Evolutionary conservation across 208 protist genomes (phyloP), one percentile per base, ranked within the genome.

Genomic region (Herpetomonas tarakana): DNA sequence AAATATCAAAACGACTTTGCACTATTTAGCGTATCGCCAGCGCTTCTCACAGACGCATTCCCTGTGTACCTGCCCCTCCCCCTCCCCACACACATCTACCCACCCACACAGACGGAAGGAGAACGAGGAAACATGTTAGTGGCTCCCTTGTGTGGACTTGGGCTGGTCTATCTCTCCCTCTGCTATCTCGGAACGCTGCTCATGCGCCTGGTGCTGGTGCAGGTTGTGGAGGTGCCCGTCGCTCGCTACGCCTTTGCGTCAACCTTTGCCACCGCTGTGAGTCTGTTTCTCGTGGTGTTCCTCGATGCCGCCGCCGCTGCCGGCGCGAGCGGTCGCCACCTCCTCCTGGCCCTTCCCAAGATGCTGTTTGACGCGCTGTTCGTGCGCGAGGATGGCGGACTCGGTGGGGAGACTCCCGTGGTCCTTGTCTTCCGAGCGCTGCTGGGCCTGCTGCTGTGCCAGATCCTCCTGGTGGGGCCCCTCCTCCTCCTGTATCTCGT

Each of bases 141-240:
- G 9, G 1, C 50, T 56, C 22, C 38, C 51, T n/a, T 52, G 24
- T 22, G 3, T 52, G 26, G 49, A 27, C 35, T 57, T 2, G 18
- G 55, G 35, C 21, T 52, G 29, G 16, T 22, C 3, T 68, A 62
- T 44, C 14, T 38, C 21, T 58, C 30, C 52, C 49, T 72, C 14
- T 54, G 63, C 66, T 67, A 76, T 46, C 16, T 76, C 7, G 67
- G 78, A 3, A 47, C 24, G 25, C 70, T 81, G 19, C 65, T 78
- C 27, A 68, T 75, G 47, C 70, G 64, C 35, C 58, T 85, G 27
- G 70, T 81, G 16, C 68, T 85, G 38, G 75, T 85, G 18, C 74
- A 85, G 52, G 49, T 52, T 2, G 65, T 80, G 52, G 50, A 80
- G 51, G 62, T 35, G 9, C 22, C 47, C 27, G 29, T 29, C 18